Base-by-base conservation (phyloP, 129 eudicot genomes). In the Helianthus annuus region DNA sequence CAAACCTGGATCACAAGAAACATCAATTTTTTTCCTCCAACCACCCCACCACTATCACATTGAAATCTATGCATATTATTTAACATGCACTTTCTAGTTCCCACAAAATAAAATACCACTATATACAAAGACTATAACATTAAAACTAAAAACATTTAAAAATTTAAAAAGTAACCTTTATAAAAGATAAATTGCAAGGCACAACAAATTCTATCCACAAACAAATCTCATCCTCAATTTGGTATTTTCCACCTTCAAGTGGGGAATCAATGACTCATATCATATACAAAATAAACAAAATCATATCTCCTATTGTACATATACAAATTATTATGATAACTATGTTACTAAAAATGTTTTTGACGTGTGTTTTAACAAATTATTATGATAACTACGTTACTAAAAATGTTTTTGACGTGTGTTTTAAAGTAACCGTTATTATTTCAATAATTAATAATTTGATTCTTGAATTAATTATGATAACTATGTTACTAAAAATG, bases 181-280 rank as follows among this genome's bases (percentile, higher is more conserved):
- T 57, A 69, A 49, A 29, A 56, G 78, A 64, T 78, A 56, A 65
- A 64, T 29, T 12, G 19, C 73, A 10, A 29, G 73, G 15, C 16
- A 53, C 58, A 29, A 34, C 67, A 58, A 45, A 56, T 72, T 72
- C 39, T 73, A 66, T 79, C 83, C 78, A 79, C 78, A 79, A 16
- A 64, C 73, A 65, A 65, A 79, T 24, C 74, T 72, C 79, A 73
- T 73, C 79, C 48, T 16, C 75, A 79, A 56, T 73, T 72, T 71
- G 64, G 64, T 48, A 56, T 22, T 57, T 72, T 73, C 70, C 45
- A 10, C 64, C 39, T 64, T 1, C 29, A 52, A 40, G 40, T 15
- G 68, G 12, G 15, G 8, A 27, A 58, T 58, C 40, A 45, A 60
- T 32, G 4, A 32, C 2, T 32, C 36, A 32, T 32, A 32, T 32